Percentiles rank a stretch among this genome's conserved stretches.
phyloP scores from a whole-genome alignment of 345 rosid genomes.

The Citrus reticulata region DNA sequence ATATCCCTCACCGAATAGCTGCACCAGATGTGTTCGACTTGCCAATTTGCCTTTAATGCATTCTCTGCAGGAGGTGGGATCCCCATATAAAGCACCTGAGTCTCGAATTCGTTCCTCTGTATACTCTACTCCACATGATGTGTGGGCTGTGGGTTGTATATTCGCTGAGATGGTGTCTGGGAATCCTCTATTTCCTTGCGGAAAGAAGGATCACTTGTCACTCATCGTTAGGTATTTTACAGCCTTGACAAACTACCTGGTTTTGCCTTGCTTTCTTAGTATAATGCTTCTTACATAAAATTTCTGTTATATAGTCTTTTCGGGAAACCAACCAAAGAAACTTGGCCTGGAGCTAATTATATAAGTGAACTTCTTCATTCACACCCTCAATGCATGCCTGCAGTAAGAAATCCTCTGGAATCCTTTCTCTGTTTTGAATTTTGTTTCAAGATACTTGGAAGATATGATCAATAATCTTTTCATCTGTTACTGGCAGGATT shows the following conservation, averaged over 20 bases:
- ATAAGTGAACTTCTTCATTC: background rate
- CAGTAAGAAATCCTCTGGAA: background rate
- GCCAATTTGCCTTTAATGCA: background rate
- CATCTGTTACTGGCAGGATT: background rate
- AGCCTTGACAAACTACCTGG: background rate
- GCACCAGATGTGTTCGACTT: background rate
- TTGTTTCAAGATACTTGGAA: background rate
- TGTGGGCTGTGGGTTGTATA: slow-evolving; percentile 56
- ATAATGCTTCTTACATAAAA: background rate
- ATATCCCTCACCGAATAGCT: background rate
- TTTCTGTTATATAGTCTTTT: background rate
- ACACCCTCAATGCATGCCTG: background rate
- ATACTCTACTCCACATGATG: slow-evolving; percentile 38
- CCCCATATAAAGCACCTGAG: slow-evolving; percentile 49
- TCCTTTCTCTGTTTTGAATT: background rate
- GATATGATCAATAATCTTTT: background rate
- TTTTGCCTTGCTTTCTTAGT: background rate
- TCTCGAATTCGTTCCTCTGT: slow-evolving; percentile 33
- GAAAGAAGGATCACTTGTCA: slow-evolving; percentile 31
- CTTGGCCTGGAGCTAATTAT: background rate
- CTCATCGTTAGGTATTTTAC: slow-evolving; percentile 34
- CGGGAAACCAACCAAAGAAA: background rate
- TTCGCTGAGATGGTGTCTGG: slow-evolving; percentile 45
- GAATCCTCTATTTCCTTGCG: slow-evolving; percentile 32
- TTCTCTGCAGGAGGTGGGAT: slow-evolving; percentile 31